Base-by-base conservation (phyloP, 1,284 basidiomycete genomes). In the Vanrija sp. region DNA sequence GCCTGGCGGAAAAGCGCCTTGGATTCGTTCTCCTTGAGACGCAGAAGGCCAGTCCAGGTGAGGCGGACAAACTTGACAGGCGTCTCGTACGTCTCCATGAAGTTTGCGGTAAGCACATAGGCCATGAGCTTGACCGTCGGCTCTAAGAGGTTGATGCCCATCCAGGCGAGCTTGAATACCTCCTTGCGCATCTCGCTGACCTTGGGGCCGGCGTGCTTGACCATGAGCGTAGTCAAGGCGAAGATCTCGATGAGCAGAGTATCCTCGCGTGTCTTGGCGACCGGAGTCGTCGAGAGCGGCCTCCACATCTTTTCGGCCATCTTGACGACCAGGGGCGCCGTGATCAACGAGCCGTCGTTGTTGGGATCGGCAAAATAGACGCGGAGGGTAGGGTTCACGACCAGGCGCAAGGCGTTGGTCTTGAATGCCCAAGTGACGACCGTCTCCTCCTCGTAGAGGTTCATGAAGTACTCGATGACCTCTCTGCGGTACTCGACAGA, bases 141-240 rank as follows among this genome's bases (percentile, higher is more conserved):
- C 49, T 76, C 76, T 38, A 74, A 65, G 2, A 74, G 62, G 26
- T 82, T 85, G 65, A 96, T 88, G 66, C 88, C 90, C 68, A 88
- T 83, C 93, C 93, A 98, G 14, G 92, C 91, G 55, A 91, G 90
- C 73, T 90, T 93, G 81, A 98, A 95, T 60, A 98, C 87, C 65
- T 96, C 92, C 75, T 95, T 97, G 74, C 90, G 86, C 42, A 85
- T 84, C 50, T 91, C 87, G 55, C 85, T 85, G 44, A 97, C 82
- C 28, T 90, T 78, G 26, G 85, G 80, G 1, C 86, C 83, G 65
- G 90, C 93, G 67, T 89, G 83, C 64, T 95, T 88, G 12, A 98
- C 87, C 57, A 99, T 82, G 45, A 93, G 81, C 0, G 89, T 94
- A 2, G 93, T 94, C 73, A 98, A 80, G 67, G 96, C 88, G 23